Evolutionary conservation across 2,329 filamentous ascomycete species (phyloP).

Genomic region (Apiospora sp.): DNA sequence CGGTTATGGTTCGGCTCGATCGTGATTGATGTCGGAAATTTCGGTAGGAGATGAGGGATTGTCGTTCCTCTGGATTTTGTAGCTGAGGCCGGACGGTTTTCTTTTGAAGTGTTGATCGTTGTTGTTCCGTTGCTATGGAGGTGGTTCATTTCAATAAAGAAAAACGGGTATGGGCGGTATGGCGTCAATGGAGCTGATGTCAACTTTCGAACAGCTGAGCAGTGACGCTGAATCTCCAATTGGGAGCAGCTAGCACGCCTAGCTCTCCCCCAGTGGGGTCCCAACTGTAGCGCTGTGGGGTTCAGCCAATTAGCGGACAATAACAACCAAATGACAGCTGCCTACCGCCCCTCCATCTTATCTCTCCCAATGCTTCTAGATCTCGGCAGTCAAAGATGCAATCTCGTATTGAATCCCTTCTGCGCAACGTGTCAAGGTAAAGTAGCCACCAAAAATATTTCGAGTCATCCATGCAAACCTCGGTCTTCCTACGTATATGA

Average conservation of each 20-base stretch:
- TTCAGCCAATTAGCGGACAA: slow-evolving; percentile 9
- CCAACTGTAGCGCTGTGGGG: neutral
- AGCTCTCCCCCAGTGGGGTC: slow-evolving; percentile 2
- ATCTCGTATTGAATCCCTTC: neutral
- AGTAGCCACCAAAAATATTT: neutral
- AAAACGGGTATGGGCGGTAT: neutral
- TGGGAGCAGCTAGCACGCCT: neutral
- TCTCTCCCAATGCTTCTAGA: neutral
- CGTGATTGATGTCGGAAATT: neutral
- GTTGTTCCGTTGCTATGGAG: slow-evolving; percentile 13
- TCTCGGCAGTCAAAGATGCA: neutral
- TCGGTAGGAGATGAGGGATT: neutral
- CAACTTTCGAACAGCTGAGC: neutral
- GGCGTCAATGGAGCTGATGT: slow-evolving; percentile 19
- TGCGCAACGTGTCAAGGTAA: neutral
- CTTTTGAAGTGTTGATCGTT: slow-evolving; percentile 3
- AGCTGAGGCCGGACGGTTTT: neutral
- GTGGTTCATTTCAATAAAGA: slow-evolving; percentile 16
- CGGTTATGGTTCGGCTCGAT: neutral
- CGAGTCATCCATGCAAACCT: neutral
- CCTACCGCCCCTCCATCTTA: neutral
- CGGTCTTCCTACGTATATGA: neutral
- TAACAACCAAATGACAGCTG: slow-evolving; percentile 15
- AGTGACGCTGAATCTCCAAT: slow-evolving; percentile 9
- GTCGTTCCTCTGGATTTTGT: neutral